Conservation (phyloP, 2,329 filamentous ascomycete genomes). For the Scopulariopsis brevicaulis region DNA sequence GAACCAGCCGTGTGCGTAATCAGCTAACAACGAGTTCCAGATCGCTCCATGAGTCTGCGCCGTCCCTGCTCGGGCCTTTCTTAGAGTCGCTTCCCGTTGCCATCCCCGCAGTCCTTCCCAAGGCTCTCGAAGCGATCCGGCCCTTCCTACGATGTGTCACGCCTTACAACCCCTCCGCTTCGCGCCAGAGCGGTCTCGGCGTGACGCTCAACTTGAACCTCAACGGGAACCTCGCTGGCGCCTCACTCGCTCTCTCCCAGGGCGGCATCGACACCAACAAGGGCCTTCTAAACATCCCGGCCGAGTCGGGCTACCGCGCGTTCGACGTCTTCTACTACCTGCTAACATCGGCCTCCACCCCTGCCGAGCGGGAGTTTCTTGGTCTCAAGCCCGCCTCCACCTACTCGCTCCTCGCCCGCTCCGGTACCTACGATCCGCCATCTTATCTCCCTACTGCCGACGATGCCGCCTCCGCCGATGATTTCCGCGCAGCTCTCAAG, state of each 20-base stretch:
- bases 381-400: constrained; percentile 64
- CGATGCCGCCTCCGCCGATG: constrained; percentile 84
- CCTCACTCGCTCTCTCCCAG: constrained; percentile 68
- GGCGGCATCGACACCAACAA: constrained; percentile 76
- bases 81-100: constrained; percentile 69
- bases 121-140: constrained; percentile 67
- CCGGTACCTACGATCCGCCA: constrained; percentile 76
- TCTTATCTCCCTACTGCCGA: constrained; percentile 86
- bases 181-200: constrained; percentile 69
- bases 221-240: constrained; percentile 64
- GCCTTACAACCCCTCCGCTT: constrained; percentile 75
- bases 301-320: constrained; percentile 72
- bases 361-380: constrained; percentile 80
- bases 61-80: constrained; percentile 74
- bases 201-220: constrained; percentile 75
- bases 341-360: constrained; percentile 79
- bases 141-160: constrained; percentile 85
- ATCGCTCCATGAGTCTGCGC: constrained; percentile 79
- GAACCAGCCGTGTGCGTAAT: not conserved
- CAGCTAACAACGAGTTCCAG: constrained; percentile 30
- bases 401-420: constrained; percentile 71
- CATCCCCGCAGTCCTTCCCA: constrained; percentile 64
- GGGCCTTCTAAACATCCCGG: constrained; percentile 70
- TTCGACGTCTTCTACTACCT: constrained; percentile 99
- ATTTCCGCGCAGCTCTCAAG: constrained; percentile 79